Percentiles rank a stretch among this genome's conserved stretches.
Evolutionary conservation across 139 green algal species (phyloP).

Genomic region (Trebouxia sp.): DNA sequence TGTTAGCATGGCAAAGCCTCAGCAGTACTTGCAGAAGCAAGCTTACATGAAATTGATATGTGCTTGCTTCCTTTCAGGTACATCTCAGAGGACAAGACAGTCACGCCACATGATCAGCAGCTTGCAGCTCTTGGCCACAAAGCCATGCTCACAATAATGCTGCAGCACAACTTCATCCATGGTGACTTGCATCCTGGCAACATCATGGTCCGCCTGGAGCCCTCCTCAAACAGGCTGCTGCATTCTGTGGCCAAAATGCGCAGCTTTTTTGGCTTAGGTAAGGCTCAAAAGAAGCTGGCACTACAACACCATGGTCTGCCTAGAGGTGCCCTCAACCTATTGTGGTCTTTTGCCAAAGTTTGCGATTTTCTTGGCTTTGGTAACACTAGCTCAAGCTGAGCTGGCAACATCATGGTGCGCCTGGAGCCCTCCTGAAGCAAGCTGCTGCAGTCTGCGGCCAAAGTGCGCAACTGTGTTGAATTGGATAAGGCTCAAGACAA

Average conservation of each 20-base stretch:
- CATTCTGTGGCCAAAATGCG: background rate
- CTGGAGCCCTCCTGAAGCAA: too few relatives aligned
- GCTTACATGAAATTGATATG: background rate
- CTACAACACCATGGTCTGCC: too few relatives aligned
- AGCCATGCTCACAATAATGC: conserved; percentile 93
- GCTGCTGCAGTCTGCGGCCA: too few relatives aligned
- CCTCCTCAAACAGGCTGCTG: conserved; percentile 38
- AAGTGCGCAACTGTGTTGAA: too few relatives aligned
- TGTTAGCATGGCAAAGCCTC: background rate
- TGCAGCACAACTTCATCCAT: conserved; percentile 98
- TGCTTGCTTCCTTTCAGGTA: background rate
- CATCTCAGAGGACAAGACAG: background rate
- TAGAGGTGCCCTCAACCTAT: too few relatives aligned
- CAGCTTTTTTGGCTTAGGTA: background rate
- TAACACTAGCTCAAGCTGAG: too few relatives aligned
- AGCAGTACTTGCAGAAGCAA: background rate
- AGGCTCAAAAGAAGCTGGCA: too few relatives aligned
- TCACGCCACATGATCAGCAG: conserved; percentile 3
- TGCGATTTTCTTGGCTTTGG: too few relatives aligned
- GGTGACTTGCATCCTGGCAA: conserved; percentile 87
- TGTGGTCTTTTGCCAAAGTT: too few relatives aligned
- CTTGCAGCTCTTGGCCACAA: conserved; percentile 77
- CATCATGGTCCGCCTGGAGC: conserved; percentile 81
- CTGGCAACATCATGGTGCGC: too few relatives aligned
- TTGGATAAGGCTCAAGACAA: too few relatives aligned